phyloP scores from a whole-genome alignment of 495 filamentous ascomycete genomes.

The Staphylotrichum tortipilum region DNA sequence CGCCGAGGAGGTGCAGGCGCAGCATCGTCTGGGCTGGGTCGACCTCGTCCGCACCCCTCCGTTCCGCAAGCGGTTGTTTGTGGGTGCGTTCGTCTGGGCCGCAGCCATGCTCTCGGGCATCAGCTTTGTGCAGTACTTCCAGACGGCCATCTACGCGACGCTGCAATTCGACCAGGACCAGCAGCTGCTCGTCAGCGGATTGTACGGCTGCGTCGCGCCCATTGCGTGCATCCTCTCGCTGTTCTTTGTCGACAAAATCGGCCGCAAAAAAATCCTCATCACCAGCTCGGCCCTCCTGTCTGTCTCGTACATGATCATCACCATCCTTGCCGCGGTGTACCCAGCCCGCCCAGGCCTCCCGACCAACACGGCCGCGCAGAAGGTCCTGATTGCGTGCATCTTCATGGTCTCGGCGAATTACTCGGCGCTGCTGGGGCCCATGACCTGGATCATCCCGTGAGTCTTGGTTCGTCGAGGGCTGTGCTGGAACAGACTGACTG shows the following conservation, averaged over 20 bases:
- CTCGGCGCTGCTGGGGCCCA: conserved; percentile 45
- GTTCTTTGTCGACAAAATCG: conserved; percentile 44
- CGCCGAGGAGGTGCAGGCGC: conserved; percentile 28
- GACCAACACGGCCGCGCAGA: conserved; percentile 31
- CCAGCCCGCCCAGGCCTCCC: conserved; percentile 30
- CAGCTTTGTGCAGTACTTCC: conserved; percentile 47
- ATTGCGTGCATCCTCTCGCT: conserved; percentile 45
- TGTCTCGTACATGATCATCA: conserved; percentile 39
- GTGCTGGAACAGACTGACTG: background rate
- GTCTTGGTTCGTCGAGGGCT: background rate
- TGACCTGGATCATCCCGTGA: conserved; percentile 47
- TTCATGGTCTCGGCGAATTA: conserved; percentile 51
- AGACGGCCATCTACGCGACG: conserved; percentile 41
- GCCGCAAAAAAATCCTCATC: conserved; percentile 45
- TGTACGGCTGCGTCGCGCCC: conserved; percentile 44
- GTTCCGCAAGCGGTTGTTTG: conserved; percentile 41
- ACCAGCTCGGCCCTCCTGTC: conserved; percentile 39
- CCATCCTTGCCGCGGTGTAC: conserved; percentile 41
- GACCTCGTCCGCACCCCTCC: conserved; percentile 36
- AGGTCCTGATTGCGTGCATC: conserved; percentile 49
- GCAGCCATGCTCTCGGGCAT: conserved; percentile 46
- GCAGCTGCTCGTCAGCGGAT: conserved; percentile 45
- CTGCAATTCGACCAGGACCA: conserved; percentile 37
- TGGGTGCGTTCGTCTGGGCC: conserved; percentile 46
- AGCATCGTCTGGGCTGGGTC: conserved; percentile 34